A percentile compares a stretch with the other conserved stretches of the same genome.
Conservation (phyloP, 805 yeast genomes). For the Maudiozyma bulderi region DNA sequence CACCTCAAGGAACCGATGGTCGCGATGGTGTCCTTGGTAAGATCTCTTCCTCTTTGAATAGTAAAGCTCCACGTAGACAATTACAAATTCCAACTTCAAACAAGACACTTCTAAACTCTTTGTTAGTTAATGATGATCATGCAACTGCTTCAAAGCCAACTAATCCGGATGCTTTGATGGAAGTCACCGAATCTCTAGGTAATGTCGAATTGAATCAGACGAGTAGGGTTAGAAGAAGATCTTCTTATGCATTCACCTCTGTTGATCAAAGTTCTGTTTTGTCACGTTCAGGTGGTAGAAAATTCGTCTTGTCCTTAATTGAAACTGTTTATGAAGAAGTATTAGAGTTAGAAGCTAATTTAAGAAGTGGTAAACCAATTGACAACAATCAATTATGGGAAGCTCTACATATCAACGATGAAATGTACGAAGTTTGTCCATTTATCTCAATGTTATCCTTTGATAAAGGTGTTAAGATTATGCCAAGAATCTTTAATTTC, state of each 20-base stretch:
- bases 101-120: background rate
- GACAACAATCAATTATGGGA: conserved; percentile 57
- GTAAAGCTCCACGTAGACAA: conserved; percentile 82
- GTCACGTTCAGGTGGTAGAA: conserved; percentile 35
- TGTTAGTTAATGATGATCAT: background rate
- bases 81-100: conserved; percentile 43
- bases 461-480: conserved; percentile 80
- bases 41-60: conserved; percentile 69
- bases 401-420: conserved; percentile 62
- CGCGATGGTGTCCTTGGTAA: conserved; percentile 87
- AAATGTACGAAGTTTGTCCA: conserved; percentile 51
- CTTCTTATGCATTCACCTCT: conserved; percentile 28
- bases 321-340: conserved; percentile 74
- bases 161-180: conserved; percentile 21
- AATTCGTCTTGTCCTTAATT: conserved; percentile 53
- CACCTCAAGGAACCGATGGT: conserved; percentile 33
- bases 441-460: conserved; percentile 74
- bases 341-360: conserved; percentile 67
- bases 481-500: conserved; percentile 82
- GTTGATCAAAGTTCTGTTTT: conserved; percentile 28
- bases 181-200: conserved; percentile 24
- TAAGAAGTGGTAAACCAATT: conserved; percentile 46
- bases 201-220: conserved; percentile 22
- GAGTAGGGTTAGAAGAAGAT: conserved; percentile 28
- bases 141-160: background rate